phyloP scores from a whole-genome alignment of 176 grass and related monocot genomes.

The Oryza officinalis region DNA sequence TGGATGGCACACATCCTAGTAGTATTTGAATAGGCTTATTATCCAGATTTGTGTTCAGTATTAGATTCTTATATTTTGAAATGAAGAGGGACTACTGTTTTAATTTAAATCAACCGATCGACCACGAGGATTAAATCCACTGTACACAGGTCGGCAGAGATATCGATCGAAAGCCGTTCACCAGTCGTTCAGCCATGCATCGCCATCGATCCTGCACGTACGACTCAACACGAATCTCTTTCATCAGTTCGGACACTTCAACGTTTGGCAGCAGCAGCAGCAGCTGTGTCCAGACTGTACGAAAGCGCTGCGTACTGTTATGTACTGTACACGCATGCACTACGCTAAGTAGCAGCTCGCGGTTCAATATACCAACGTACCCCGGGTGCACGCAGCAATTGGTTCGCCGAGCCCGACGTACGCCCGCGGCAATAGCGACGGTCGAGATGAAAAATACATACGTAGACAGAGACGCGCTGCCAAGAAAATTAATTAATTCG shows the following conservation, averaged over 20 bases:
- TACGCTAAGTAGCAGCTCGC: no score
- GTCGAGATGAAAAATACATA: background rate
- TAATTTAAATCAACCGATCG: no score
- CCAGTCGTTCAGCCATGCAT: background rate
- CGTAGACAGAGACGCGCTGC: slow-evolving; percentile 25
- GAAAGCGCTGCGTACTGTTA: background rate
- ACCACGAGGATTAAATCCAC: background rate
- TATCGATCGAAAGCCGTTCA: background rate
- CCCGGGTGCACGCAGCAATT: background rate
- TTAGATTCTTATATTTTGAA: no score
- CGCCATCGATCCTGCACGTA: background rate
- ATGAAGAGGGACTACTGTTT: no score
- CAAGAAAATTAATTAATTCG: slow-evolving; percentile 6
- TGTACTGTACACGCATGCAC: no score
- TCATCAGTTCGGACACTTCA: background rate
- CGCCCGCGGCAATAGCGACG: background rate
- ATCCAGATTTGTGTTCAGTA: no score
- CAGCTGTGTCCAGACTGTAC: background rate
- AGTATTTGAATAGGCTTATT: no score
- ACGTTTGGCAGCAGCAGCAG: background rate
- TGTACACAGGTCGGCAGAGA: background rate
- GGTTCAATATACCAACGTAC: background rate
- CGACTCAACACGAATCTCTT: background rate
- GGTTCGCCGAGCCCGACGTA: background rate
- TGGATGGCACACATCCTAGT: no score